Evolutionary conservation across 2,329 filamentous ascomycete species (phyloP).

Genomic region (Berkeleyomyces basicola): DNA sequence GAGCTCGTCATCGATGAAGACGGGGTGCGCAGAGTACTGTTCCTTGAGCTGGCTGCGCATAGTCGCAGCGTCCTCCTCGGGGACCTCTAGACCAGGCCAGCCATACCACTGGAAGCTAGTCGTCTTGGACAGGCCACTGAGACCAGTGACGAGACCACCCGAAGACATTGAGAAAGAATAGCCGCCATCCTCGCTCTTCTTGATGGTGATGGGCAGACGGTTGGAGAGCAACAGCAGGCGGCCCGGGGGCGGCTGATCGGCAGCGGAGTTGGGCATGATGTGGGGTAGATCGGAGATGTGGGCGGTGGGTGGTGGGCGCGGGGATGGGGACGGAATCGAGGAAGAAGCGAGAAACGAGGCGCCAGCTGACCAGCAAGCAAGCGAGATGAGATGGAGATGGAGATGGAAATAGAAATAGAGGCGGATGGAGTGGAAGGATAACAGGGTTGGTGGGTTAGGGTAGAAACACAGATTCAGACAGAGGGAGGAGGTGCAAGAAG

Average conservation of each 20-base stretch:
- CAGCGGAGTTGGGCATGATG: slow-evolving; percentile 24
- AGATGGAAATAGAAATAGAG: background rate
- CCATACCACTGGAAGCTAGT: slow-evolving; percentile 98
- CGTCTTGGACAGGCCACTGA: slow-evolving; percentile 80
- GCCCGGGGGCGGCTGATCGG: slow-evolving; percentile 24
- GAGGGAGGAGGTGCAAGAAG: background rate
- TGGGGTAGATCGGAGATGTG: background rate
- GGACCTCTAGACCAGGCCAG: slow-evolving; percentile 87
- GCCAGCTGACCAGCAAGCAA: background rate
- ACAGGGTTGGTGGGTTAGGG: background rate
- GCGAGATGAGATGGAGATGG: background rate
- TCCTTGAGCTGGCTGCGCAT: slow-evolving; percentile 68
- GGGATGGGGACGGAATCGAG: background rate
- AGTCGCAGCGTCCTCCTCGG: slow-evolving; percentile 58
- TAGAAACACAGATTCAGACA: too few species aligned
- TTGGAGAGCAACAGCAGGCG: slow-evolving; percentile 79
- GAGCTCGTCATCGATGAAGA: slow-evolving; percentile 86
- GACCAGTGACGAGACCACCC: slow-evolving; percentile 80
- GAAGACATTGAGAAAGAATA: slow-evolving; percentile 96
- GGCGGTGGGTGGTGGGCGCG: background rate
- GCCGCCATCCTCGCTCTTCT: slow-evolving; percentile 75
- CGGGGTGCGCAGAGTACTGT: slow-evolving; percentile 75
- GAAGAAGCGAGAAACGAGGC: background rate
- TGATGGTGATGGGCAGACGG: slow-evolving; percentile 90
- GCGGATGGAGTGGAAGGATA: background rate